Evolutionary conservation across 257 asterid genomes (phyloP), one percentile per base, ranked within the genome.

Genomic region (Rhazya stricta): DNA sequence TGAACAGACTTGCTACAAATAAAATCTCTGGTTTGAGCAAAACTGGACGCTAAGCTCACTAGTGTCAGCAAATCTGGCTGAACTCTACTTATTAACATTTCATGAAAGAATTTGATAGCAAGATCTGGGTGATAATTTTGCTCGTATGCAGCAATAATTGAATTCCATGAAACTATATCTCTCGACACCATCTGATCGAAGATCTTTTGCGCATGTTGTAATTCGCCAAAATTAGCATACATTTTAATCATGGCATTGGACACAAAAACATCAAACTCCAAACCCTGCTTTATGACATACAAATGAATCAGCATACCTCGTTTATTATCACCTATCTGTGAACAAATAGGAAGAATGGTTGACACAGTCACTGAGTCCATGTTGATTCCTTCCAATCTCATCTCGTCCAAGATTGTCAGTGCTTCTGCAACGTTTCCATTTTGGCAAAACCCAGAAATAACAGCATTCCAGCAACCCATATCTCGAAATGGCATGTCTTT

Each of bases 381-480:
- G 74, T 81, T 50, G 62, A 86, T 45, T 23, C 91, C 97, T 77
- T 86, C 85, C 81, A 84, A 67, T 79, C 86, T 80, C 98, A 92
- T 89, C 74, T 84, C 86, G 75, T 83, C 84, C 74, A 91, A 81
- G 43, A 92, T 75, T 66, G 67, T 36, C 74, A 90, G 45, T 39
- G 97, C 97, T 79, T 86, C 91, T n/a, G 32, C 39, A 42, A 85
- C 81, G 69, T 85, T 81, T 54, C 94, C 97, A 63, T 84, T 84
- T 71, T 88, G 94, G 81, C 89, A 86, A 76, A 90, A 91, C 73
- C 98, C 98, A 79, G 98, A 90, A 78, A 91, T 91, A 79, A 89
- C 81, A 75, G 98, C 89, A 84, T 92, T 92, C 97, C 98, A 92
- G 79, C 98, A 92, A 67, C 96, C 96, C 78, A 81, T 83, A 84